Evolutionary conservation across 129 eudicot genomes (phyloP).

Genomic region (Gnaphalium uliginosum): DNA sequence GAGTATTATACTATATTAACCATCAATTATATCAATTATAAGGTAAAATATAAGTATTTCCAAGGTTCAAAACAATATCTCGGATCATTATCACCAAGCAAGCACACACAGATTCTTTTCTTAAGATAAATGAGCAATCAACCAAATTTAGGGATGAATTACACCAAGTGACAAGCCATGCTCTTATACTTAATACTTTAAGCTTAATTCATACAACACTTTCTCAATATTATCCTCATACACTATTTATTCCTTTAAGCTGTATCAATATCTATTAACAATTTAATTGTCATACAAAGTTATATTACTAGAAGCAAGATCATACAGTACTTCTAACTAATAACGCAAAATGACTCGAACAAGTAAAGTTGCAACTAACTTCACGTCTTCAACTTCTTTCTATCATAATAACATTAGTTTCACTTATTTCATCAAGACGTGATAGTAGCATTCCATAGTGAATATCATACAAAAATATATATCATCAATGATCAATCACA

Average conservation of each 20-base stretch:
- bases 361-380: constrained; percentile 1
- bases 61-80: neutral
- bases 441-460: neutral
- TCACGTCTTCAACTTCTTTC: neutral
- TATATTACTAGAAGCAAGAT: neutral
- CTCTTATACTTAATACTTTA: neutral
- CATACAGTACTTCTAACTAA: neutral
- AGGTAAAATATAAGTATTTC: neutral
- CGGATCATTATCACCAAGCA: neutral
- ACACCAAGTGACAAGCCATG: neutral
- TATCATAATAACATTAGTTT: neutral
- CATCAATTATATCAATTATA: neutral
- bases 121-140: neutral
- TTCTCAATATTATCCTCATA: neutral
- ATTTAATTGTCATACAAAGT: neutral
- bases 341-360: neutral
- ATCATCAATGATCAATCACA: neutral
- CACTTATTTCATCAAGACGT: neutral
- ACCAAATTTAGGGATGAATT: neutral
- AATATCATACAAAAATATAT: neutral
- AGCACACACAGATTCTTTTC: neutral
- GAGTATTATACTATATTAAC: neutral
- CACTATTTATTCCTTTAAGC: neutral
- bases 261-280: neutral
- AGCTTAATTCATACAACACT: neutral